Conservation (phyloP, 1,139 yeast genomes). For the Suhomyces bribrorum region DNA sequence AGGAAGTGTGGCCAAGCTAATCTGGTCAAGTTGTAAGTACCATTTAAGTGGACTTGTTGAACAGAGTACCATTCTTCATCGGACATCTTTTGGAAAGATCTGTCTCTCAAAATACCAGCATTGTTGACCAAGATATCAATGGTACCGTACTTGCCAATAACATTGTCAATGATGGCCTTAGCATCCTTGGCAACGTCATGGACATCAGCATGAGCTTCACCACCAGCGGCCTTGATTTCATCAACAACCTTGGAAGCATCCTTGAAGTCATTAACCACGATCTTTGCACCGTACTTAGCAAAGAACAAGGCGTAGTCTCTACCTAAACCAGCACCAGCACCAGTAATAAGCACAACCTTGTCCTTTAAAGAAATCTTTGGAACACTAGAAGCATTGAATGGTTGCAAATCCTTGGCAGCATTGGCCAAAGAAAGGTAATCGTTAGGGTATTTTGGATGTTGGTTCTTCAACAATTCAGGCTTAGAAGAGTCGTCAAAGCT, state of each 20-base stretch:
- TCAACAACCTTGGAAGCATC: constrained; percentile 74
- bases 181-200: constrained; percentile 84
- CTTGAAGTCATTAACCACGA: constrained; percentile 88
- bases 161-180: constrained; percentile 74
- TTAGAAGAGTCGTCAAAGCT: constrained; percentile 58
- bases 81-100: constrained; percentile 81
- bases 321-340: constrained; percentile 96
- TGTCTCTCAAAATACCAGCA: constrained; percentile 93
- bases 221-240: constrained; percentile 77
- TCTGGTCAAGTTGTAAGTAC: constrained; percentile 80
- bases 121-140: constrained; percentile 87
- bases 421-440: constrained; percentile 59
- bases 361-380: constrained; percentile 63
- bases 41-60: constrained; percentile 77
- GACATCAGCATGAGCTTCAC: constrained; percentile 78
- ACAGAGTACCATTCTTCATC: constrained; percentile 85
- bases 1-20: constrained; percentile 91
- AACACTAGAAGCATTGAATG: constrained; percentile 57
- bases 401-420: constrained; percentile 52
- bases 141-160: constrained; percentile 74
- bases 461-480: constrained; percentile 55
- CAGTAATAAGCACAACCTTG: constrained; percentile 89
- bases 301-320: constrained; percentile 82
- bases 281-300: constrained; percentile 93
- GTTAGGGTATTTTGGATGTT: constrained; percentile 65